These are phyloP conservation scores for Synura sp. DNA, from an alignment of 352 stramenopile genomes.

Conservation along the genomic window DNA sequence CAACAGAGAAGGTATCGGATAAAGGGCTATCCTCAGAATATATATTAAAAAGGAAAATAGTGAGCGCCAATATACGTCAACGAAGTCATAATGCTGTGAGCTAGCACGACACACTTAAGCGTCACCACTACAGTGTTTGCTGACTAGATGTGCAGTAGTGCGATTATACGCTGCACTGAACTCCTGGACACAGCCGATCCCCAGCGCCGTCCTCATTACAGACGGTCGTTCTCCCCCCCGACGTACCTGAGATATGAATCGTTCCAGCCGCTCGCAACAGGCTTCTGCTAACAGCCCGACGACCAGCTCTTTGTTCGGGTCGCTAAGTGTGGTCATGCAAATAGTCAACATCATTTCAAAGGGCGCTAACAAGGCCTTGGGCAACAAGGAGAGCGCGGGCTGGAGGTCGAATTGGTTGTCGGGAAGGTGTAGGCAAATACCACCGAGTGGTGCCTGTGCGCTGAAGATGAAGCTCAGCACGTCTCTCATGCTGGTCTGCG, in stretches of 20 bases:
- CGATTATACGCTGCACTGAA: too few species aligned
- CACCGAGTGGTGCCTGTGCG: background rate
- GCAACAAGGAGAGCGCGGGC: background rate
- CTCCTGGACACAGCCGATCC: too few species aligned
- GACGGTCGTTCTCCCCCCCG: too few species aligned
- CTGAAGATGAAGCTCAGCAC: background rate
- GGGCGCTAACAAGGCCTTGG: background rate
- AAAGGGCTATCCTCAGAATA: too few species aligned
- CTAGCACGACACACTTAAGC: too few species aligned
- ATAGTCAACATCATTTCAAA: constrained; percentile 26
- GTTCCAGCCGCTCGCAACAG: background rate
- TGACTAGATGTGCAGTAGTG: too few species aligned
- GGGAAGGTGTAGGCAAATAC: background rate
- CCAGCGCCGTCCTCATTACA: too few species aligned
- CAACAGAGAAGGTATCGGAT: background rate
- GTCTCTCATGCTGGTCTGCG: background rate
- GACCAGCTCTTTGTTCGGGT: background rate
- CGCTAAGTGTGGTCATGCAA: background rate
- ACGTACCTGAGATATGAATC: constrained; percentile 24
- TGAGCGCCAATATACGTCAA: background rate
- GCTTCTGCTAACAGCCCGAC: background rate
- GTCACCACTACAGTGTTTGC: too few species aligned
- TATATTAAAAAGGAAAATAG: background rate
- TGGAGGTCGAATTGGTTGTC: constrained; percentile 8
- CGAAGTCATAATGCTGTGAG: background rate